Evolutionary conservation across 371 early-diverging fungal genomes (phyloP), one percentile per base, ranked within the genome.

Genomic region (Nosema granulosis): DNA sequence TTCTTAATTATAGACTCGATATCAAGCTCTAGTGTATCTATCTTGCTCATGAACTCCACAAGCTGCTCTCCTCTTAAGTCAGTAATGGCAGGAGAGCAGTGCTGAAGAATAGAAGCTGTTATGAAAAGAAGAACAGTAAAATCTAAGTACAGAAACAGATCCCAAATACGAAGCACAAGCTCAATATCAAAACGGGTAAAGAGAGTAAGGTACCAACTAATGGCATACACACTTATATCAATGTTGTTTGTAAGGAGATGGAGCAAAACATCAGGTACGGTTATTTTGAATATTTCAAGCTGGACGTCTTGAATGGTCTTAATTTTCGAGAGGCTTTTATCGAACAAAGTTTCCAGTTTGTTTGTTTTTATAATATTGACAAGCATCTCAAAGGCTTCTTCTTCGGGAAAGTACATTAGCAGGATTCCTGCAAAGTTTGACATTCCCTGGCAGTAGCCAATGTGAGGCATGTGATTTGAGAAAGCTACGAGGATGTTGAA

Each of bases 401-500:
- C 73, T 29, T 85, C 80, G 26, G 70, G 57, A 71, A 81, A 85
- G 70, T 84, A 80, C 79, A 82, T 83, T 32, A 86, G 52, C 35
- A 86, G 54, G 22, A 85, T 51, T 56, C 75, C 84, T 38, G 78
- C 78, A 59, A 83, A 78, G 59, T 76, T 80, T 32, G 84, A 82
- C 80, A 87, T 85, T 12, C 87, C 87, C 62, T 87, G 87, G 75
- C 87, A 87, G 68, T 87, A 87, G 59, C 84, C 86, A 63, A 87
- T 81, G 9, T 56, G 29, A 29, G 77, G 78, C 29, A 76, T 77
- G 43, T 80, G 69, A 67, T 81, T 82, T 12, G 87, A 81, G 72
- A 77, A 82, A 26, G 84, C 84, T 2, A 82, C 74, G n/a, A 86
- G 77, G n/a, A 86, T 72, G 18, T 83, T 81, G 49, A 79, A 79